Evolutionary conservation across 1,139 yeast genomes (phyloP).

Genomic region (Hyphopichia buzzinii): DNA sequence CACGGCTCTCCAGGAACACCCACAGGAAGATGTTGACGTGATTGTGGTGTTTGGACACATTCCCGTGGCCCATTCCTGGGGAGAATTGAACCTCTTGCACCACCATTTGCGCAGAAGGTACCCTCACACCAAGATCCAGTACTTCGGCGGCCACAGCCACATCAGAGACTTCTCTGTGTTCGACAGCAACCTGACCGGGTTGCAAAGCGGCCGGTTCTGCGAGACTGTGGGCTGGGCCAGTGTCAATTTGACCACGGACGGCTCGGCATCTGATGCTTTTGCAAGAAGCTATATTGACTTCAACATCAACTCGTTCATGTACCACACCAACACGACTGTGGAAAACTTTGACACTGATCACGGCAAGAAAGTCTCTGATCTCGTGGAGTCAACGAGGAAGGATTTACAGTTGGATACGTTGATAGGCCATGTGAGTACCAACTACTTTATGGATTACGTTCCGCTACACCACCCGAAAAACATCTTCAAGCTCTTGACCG

Average conservation of each 20-base stretch:
- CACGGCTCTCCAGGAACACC: slow-evolving; percentile 42
- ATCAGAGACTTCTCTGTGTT: slow-evolving; percentile 75
- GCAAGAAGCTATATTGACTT: slow-evolving; percentile 78
- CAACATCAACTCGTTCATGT: slow-evolving; percentile 63
- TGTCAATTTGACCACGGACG: slow-evolving; percentile 29
- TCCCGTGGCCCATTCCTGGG: slow-evolving; percentile 61
- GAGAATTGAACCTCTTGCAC: slow-evolving; percentile 57
- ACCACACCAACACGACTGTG: slow-evolving; percentile 46
- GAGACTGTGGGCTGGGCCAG: slow-evolving; percentile 91
- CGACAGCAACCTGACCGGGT: slow-evolving; percentile 67
- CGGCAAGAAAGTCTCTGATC: slow-evolving; percentile 50
- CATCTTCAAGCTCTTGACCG: slow-evolving; percentile 59
- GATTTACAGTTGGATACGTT: slow-evolving; percentile 53
- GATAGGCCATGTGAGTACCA: slow-evolving; percentile 64
- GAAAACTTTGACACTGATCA: slow-evolving; percentile 42
- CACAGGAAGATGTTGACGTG: slow-evolving; percentile 55
- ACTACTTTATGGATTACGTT: slow-evolving; percentile 68
- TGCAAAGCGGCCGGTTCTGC: slow-evolving; percentile 89
- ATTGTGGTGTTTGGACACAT: slow-evolving; percentile 76
- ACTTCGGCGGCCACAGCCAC: slow-evolving; percentile 95
- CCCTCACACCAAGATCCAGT: slow-evolving; percentile 69
- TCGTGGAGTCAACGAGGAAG: slow-evolving; percentile 45
- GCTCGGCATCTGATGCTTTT: slow-evolving; percentile 25
- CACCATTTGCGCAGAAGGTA: slow-evolving; percentile 50
- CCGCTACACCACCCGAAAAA: slow-evolving; percentile 61